Evolutionary conservation across 2,329 filamentous ascomycete species (phyloP), one percentile per base, ranked within the genome.

Genomic region (Elsinoe batatas): DNA sequence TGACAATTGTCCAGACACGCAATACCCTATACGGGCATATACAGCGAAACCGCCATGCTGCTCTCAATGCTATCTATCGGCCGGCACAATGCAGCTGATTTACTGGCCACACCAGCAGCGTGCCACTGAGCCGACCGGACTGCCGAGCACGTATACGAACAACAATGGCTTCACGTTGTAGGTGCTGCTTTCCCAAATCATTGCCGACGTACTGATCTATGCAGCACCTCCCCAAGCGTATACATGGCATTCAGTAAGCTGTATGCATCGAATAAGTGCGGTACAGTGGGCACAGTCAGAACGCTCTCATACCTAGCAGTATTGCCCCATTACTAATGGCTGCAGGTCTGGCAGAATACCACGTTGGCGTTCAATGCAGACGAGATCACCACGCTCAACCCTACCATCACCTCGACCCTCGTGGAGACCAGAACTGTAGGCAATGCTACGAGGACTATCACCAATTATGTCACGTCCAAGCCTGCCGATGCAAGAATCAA

Each of bases 71-170:
- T 56, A 59, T 17, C 42, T 59, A 17, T 57, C 55, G 10, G 55
- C 51, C 18, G 58, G 58, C 6, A 59, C 58, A 1, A 59, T 59
- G 26, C 50, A 56, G 13, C 40, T 59, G 12, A 51, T 54, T 6
- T 55, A 57, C 15, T 59, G 58, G 58, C 55, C 58, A 4, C 49
- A 59, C 18, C 58, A 59, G 56, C 54, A 55, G 30, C 47, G 47
- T 3, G 54, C 58, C 4, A 57, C 58, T 12, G 13, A 37, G 33
- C 36, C 54, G 12, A 26, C 51, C 7, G 55, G 36, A 8, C 33
- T 49, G 32, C 55, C 51, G 1, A 59, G 47, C 22, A 59, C 58
- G 11, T 50, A 43, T 13, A 51, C 56, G 4, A 43, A 59, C n/a
- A 20, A 50, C 5, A 26, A 56, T 17, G 58, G 58, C 20, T 59